A percentile compares a stretch with the other conserved stretches of the same genome.
These are phyloP conservation scores for Rhodomyrtus tomentosa DNA, from an alignment of 345 rosid genomes.

Conservation along the genomic window DNA sequence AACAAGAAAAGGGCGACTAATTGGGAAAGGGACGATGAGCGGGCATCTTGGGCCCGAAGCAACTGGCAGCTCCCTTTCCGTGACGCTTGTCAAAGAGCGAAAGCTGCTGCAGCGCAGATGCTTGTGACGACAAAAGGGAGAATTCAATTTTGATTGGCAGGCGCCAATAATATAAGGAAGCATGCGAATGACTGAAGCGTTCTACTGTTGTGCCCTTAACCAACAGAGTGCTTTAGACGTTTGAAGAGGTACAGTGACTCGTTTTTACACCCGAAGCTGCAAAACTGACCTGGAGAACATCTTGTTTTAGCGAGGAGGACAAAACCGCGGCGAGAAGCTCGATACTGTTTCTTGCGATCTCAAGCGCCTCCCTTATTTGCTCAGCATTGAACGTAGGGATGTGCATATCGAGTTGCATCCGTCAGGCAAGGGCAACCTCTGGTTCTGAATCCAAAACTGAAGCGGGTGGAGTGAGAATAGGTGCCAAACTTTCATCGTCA, in stretches of 20 bases:
- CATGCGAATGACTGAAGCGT: not conserved
- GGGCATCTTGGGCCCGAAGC: not conserved
- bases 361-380: conserved; percentile 72
- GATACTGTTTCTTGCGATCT: conserved; percentile 77
- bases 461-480: conserved; percentile 83
- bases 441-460: conserved; percentile 54
- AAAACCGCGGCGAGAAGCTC: conserved; percentile 72
- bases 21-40: not conserved
- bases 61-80: not conserved
- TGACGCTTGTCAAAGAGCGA: not conserved
- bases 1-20: not conserved
- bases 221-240: not conserved
- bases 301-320: conserved; percentile 67
- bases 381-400: conserved; percentile 45
- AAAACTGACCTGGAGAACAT: conserved; percentile 47
- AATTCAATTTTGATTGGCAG: not conserved
- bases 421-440: conserved; percentile 35
- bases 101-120: not conserved
- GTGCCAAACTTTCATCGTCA: conserved; percentile 85
- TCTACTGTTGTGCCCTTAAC: not conserved
- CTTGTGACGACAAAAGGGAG: not conserved
- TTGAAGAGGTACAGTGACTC: not conserved
- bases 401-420: conserved; percentile 20
- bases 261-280: not conserved
- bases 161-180: not conserved